These are phyloP conservation scores for Pseudogymnoascus sp. DNA, from an alignment of 2,329 filamentous ascomycete species.

Conservation along the genomic window DNA sequence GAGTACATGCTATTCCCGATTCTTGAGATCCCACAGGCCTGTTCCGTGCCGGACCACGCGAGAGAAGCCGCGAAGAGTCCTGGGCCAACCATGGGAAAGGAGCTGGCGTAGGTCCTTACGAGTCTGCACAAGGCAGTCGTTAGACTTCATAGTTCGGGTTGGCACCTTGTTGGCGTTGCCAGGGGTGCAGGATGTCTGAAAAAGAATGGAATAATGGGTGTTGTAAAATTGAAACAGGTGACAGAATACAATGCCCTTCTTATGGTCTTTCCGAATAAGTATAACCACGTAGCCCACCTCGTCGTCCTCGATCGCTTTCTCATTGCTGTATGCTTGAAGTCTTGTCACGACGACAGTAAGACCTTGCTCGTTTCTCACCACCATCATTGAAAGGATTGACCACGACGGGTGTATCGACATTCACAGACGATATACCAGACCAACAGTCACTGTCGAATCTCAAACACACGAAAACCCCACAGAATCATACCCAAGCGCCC, in stretches of 20 bases:
- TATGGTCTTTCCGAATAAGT: not conserved
- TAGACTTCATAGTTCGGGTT: constrained; percentile 19
- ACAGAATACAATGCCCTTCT: constrained; percentile 5
- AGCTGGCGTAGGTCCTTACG: constrained; percentile 12
- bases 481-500: constrained; percentile 5
- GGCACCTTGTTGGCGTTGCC: constrained; percentile 15
- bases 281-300: constrained; percentile 2
- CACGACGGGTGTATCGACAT: not conserved
- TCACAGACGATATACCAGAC: not conserved
- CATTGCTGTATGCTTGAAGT: constrained; percentile 2
- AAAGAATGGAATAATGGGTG: constrained; percentile 7
- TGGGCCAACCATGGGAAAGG: constrained; percentile 1
- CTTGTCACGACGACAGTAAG: constrained; percentile 5
- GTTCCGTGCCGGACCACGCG: constrained; percentile 7
- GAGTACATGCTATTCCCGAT: constrained; percentile 1
- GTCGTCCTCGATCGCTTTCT: not conserved
- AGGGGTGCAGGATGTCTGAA: constrained; percentile 1
- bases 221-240: constrained; percentile 8
- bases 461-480: constrained; percentile 5
- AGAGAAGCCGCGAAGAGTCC: constrained; percentile 5
- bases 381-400: not conserved
- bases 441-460: not conserved
- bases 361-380: not conserved
- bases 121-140: constrained; percentile 10
- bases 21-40: not conserved